These are phyloP conservation scores for Colletotrichum sp. DNA, from an alignment of 2,329 filamentous ascomycete species.

Conservation along the genomic window DNA sequence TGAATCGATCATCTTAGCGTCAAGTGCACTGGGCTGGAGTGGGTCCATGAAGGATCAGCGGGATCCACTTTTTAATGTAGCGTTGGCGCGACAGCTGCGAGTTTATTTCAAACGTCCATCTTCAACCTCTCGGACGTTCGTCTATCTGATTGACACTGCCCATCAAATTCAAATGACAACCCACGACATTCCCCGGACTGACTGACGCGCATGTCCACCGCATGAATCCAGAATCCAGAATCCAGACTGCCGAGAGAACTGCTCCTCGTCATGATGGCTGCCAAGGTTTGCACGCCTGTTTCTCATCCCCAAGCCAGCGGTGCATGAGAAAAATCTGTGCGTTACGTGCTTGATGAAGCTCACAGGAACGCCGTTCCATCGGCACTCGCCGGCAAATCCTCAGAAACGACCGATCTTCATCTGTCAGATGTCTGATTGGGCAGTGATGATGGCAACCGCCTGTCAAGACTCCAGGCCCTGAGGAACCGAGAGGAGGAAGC, in stretches of 20 bases:
- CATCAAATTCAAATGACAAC: background rate
- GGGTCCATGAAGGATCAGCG: background rate
- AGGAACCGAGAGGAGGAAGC: background rate
- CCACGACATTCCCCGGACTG: background rate
- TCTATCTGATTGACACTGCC: background rate
- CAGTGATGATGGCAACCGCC: background rate
- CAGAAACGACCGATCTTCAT: background rate
- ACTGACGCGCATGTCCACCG: background rate
- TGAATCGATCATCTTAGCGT: background rate
- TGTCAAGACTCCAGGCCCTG: background rate
- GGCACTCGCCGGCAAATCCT: background rate
- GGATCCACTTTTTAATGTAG: background rate
- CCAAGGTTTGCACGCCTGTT: background rate
- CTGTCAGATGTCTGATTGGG: background rate
- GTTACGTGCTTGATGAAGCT: background rate
- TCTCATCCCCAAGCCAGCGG: background rate
- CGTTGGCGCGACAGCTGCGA: background rate
- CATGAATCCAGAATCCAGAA: background rate
- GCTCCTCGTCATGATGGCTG: background rate
- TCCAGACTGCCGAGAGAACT: too few species aligned
- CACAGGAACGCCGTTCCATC: background rate
- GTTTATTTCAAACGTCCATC: background rate
- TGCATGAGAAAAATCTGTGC: background rate
- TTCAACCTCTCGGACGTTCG: background rate
- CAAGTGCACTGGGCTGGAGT: background rate